Conservation (phyloP, 2,329 filamentous ascomycete genomes). For the Neodidymelliopsis sp. region DNA sequence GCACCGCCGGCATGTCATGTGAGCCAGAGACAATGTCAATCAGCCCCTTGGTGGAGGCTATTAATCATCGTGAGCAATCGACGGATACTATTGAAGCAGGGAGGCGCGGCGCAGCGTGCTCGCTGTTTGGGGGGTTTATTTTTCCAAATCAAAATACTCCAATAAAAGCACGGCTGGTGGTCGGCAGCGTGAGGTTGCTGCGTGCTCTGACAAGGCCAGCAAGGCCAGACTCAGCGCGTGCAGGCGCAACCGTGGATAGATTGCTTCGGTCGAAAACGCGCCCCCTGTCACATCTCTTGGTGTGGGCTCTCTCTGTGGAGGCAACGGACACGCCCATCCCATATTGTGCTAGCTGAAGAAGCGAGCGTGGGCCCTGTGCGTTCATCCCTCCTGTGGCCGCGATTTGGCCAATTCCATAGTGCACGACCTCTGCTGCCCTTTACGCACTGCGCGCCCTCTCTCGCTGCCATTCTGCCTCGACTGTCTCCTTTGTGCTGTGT, state of each 20-base stretch:
- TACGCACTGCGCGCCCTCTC: slow-evolving; percentile 9
- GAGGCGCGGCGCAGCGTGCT: slow-evolving; percentile 4
- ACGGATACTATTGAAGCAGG: not conserved
- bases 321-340: slow-evolving; percentile 8
- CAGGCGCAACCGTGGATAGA: slow-evolving; percentile 10
- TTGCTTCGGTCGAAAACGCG: slow-evolving; percentile 12
- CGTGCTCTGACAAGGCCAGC: not conserved
- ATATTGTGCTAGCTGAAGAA: slow-evolving; percentile 14
- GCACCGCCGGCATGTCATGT: slow-evolving; percentile 6
- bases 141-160: too few relatives aligned
- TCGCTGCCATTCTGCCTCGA: not conserved
- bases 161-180: too few relatives aligned
- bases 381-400: slow-evolving; percentile 17
- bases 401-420: slow-evolving; percentile 16
- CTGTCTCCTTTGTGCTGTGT: not conserved
- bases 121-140: too few relatives aligned
- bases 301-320: too few relatives aligned
- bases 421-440: slow-evolving; percentile 10
- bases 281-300: slow-evolving; percentile 18
- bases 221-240: slow-evolving; percentile 1
- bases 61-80: not conserved
- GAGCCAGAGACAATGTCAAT: slow-evolving; percentile 4
- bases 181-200: not conserved
- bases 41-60: slow-evolving; percentile 13
- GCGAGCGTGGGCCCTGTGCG: slow-evolving; percentile 17